Base-by-base conservation (phyloP, 75 land plant genomes). In the Azolla pinnata region DNA sequence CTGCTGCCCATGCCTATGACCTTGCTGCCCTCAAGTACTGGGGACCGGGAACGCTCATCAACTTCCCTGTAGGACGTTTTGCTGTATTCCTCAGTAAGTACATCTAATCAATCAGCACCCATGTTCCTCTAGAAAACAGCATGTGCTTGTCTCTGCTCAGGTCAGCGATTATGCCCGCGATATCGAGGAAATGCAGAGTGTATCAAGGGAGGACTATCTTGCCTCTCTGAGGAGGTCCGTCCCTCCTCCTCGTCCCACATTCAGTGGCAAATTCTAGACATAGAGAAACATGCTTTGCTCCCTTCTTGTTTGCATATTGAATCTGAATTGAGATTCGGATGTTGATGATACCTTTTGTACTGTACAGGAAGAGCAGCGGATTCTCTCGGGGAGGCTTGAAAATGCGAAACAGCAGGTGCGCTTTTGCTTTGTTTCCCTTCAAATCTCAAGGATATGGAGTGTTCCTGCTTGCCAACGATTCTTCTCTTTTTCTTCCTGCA, bases 1-100 rank as follows among this genome's bases (percentile, higher is more conserved):
- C 97, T 73, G 97, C 97, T 27, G 97, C 97, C 9, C 76, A 95
- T 57, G 97, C 97, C 25, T 92, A 93, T 67, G 98, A 93, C 79
- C 84, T 93, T 61, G 98, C 96, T 48, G 90, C 98, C 24, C 66
- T 93, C 18, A 93, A 93, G 56, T 88, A 93, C 48, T 93, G 96
- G 98, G 98, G 98, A 0, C 83, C 96, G 32, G 95, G 95, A 46
- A 92, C 97, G 17, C 83, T 85, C 42, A 92, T 91, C 49, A 91
- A 92, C 58, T 92, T 92, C 70, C 97, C 97, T 57, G 97, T 92
- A 60, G 75, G 88, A 35, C n/a, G n/a, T n/a, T n/a, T n/a, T n/a
- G n/a, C n/a, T n/a, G n/a, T n/a, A n/a, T n/a, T n/a, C n/a, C 21
- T 28, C 16, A 35, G 12, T n/a, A n/a, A n/a, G n/a, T n/a, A n/a